phyloP scores from a whole-genome alignment of 1,284 basidiomycete genomes.

The Rhodotorula mucilaginosa region DNA sequence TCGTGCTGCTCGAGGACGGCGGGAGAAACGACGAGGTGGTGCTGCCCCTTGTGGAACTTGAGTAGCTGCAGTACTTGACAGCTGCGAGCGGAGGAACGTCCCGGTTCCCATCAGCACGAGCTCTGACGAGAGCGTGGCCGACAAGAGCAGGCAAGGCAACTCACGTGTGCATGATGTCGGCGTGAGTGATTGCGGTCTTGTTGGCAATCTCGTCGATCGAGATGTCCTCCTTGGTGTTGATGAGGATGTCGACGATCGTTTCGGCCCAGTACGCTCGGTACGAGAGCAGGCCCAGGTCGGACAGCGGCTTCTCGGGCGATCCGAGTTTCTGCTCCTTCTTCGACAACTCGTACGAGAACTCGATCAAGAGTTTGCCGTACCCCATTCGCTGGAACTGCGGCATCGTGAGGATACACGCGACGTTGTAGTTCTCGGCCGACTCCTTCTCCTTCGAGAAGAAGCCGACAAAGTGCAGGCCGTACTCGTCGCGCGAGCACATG shows the following conservation, averaged over 20 bases:
- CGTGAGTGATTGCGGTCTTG: conserved; percentile 92
- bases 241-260: conserved; percentile 86
- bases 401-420: conserved; percentile 96
- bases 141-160: conserved; percentile 48
- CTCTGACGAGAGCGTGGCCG: neutral
- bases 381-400: conserved; percentile 97
- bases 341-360: conserved; percentile 96
- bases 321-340: conserved; percentile 96
- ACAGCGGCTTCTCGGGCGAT: conserved; percentile 95
- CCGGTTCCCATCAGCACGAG: no score
- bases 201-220: conserved; percentile 97
- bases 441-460: conserved; percentile 99
- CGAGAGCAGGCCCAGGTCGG: conserved; percentile 85
- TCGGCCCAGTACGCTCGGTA: conserved; percentile 99
- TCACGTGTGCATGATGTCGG: conserved; percentile 96
- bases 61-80: conserved; percentile 92
- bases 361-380: conserved; percentile 92
- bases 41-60: conserved; percentile 93
- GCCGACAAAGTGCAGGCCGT: conserved; percentile 90
- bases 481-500: conserved; percentile 85
- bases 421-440: conserved; percentile 95
- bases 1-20: conserved; percentile 86
- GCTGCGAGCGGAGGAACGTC: conserved; percentile 51
- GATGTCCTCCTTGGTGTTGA: conserved; percentile 63
- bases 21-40: conserved; percentile 89